Base-by-base conservation (phyloP, 768 basidiomycete species). In the Leccinum variicolor region DNA sequence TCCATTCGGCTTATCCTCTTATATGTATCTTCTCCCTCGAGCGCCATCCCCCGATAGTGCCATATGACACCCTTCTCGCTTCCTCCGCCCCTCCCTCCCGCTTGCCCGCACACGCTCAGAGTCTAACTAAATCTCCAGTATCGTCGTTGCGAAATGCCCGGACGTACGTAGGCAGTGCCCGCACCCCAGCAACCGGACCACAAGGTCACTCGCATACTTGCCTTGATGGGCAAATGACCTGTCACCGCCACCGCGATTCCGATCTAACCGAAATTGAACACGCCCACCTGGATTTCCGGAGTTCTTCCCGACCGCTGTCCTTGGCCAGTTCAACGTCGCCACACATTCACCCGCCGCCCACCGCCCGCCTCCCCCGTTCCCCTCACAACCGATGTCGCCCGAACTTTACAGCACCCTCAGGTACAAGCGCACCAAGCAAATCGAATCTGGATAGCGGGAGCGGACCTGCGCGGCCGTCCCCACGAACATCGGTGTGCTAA, bases 211-310 rank as follows among this genome's bases (percentile, higher is more conserved):
- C 56, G 21, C 62, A 56, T 61, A 34, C 55, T 56, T 31, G 13
- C 31, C 31, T 31, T 13, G 55, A 56, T 64, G 54, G 53, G 49
- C 56, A 52, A 55, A 57, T n/a, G 17, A 50, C 49, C 19, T 46
- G 26, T 64, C 69, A 66, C 56, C 60, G 67, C 65, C 64, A 61
- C 68, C 28, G 43, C 50, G 58, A 62, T 54, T 62, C 64, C 66
- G 62, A 73, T 71, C 70, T 66, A 70, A 62, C 60, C 70, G 69
- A 71, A 62, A 67, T 69, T 49, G 58, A 66, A 57, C 59, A 64
- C 56, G 2, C 46, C 59, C 64, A 57, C 57, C 60, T 31, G 43
- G 46, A 36, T 19, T 43, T 52, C 54, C 41, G 50, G 57, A 33
- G 47, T 56, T 59, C 60, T 61, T 48, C 50, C 60, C 60, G 54